phyloP scores from a whole-genome alignment of 163 green algal genomes.

The Chlamydomonas reinhardtii region DNA sequence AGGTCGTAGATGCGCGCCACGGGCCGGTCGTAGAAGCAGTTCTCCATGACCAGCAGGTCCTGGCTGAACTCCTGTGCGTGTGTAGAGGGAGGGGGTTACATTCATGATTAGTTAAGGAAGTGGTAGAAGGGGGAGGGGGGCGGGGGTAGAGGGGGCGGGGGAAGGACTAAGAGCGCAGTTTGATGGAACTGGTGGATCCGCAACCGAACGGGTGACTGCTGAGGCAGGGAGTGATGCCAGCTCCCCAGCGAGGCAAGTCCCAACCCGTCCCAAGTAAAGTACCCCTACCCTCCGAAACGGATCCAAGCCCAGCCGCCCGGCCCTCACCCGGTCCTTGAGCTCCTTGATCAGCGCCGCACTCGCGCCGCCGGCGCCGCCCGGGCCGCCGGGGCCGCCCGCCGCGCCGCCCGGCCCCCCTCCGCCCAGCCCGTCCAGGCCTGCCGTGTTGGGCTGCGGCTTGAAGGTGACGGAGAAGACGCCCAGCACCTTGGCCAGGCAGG shows the following conservation, averaged over 20 bases:
- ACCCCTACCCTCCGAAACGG: no score
- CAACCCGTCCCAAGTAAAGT: no score
- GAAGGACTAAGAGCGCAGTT: no score
- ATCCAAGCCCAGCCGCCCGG: neutral
- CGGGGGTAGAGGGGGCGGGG: no score
- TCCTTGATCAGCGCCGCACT: constrained; percentile 42
- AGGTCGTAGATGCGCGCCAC: constrained; percentile 93
- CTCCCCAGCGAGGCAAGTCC: no score
- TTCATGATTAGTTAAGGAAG: neutral
- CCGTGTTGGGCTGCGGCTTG: constrained; percentile 46
- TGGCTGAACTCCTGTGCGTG: constrained; percentile 33
- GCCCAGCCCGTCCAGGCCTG: neutral
- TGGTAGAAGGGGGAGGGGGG: neutral
- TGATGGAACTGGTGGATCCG: no score
- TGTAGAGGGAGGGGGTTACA: neutral
- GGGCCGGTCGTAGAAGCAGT: constrained; percentile 92
- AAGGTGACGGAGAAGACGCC: constrained; percentile 86
- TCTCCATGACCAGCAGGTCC: constrained; percentile 95
- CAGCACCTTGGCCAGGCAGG: constrained; percentile 94
- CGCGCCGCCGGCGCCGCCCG: neutral
- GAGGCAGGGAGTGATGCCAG: no score
- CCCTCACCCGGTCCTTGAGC: constrained; percentile 37
- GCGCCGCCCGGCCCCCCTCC: neutral
- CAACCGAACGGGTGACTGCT: no score
- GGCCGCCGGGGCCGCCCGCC: neutral